Evolutionary conservation across 1,284 basidiomycete species (phyloP).

Genomic region (Malassezia slooffiae): DNA sequence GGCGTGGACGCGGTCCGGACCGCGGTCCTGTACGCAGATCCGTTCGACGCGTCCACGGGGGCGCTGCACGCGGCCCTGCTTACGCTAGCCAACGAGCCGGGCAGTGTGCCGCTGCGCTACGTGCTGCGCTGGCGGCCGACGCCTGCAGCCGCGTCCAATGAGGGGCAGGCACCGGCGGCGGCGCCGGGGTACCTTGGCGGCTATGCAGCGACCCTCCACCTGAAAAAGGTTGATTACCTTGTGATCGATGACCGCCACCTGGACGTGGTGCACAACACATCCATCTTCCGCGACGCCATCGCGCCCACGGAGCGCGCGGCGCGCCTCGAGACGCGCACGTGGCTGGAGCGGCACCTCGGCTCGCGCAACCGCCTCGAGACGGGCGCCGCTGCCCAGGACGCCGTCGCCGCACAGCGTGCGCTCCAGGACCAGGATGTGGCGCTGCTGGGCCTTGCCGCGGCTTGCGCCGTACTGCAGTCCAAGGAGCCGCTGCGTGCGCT

Average conservation of each 20-base stretch:
- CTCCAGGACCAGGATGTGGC: conserved; percentile 18
- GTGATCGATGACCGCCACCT: conserved; percentile 53
- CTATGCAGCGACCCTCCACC: conserved; percentile 78
- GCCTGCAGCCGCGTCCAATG: no score
- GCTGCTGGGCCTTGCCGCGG: conserved; percentile 23
- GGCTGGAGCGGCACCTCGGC: conserved; percentile 19
- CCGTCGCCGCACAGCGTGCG: conserved; percentile 1
- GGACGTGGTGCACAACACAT: no score
- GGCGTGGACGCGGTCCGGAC: not conserved
- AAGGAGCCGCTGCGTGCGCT: conserved; percentile 34
- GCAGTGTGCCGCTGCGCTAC: conserved; percentile 18
- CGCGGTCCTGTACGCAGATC: conserved; percentile 40
- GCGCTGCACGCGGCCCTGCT: conserved; percentile 26
- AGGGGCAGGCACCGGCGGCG: not conserved
- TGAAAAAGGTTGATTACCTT: conserved; percentile 96
- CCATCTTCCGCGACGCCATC: no score
- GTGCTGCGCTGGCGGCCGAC: conserved; percentile 44
- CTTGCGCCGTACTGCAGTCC: conserved; percentile 23
- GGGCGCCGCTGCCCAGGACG: not conserved
- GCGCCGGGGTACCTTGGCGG: conserved; percentile 58
- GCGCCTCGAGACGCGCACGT: no score
- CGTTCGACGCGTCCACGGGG: conserved; percentile 25
- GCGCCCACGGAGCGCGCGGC: no score
- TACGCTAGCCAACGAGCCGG: conserved; percentile 2
- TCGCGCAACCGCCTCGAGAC: not conserved